Evolutionary conservation across 1,284 basidiomycete species (phyloP), one percentile per base, ranked within the genome.

Genomic region (Ceratobasidium sp.): DNA sequence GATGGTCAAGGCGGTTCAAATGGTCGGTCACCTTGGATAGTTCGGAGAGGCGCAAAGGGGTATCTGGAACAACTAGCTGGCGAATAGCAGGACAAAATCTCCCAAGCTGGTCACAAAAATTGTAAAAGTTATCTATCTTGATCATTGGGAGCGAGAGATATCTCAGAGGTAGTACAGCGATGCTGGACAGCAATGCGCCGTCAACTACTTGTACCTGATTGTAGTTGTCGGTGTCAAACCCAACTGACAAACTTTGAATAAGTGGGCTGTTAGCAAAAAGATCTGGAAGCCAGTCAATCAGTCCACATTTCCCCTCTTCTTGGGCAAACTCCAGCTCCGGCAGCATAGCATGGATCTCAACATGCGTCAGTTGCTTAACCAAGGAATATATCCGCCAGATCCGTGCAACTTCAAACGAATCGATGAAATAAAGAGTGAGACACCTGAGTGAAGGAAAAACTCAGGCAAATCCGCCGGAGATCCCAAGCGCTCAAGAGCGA

Each of bases 381-480:
- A 62, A 45, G 12, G 60, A 30, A 32, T n/a, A 18, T n/a, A 62
- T 46, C n/a, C 23, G 43, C 60, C 60, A 62, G 45, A 62, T 30
- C 12, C 34, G 60, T 14, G 41, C 55, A 21, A 58, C 55, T 36
- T 58, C 55, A 12, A 36, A 58, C n/a, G 60, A 46, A 28, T 62
- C 60, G 9, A 46, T 48, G 28, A 34, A 23, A 28, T 62, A 26
- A 14, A 34, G 30, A 5, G 60, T 58, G 16, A 58, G 34, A 23
- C 1, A 26, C 10, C 55, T 43, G 32, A 48, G 28, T 16, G 41
- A 46, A 18, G 60, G 43, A 23, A 62, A 48, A 53, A 23, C 23
- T 53, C 26, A 3, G 23, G 50, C 18, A 23, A 53, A 53, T 12
- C 50, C 21, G 50, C 23, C 23, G 26, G 26, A n/a, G n/a, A n/a